phyloP scores from a whole-genome alignment of 805 yeast genomes.

The Candida montana region DNA sequence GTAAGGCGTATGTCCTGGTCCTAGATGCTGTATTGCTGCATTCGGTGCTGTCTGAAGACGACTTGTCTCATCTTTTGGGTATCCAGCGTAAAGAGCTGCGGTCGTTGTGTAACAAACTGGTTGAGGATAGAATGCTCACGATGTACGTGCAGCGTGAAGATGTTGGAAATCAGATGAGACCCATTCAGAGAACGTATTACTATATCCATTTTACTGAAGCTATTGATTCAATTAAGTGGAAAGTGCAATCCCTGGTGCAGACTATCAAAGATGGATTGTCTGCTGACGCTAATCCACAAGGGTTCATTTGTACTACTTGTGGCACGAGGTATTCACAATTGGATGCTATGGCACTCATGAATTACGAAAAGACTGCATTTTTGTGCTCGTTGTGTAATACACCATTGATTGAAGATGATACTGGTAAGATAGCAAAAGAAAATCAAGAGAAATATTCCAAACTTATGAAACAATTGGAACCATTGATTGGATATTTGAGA shows the following conservation, averaged over 20 bases:
- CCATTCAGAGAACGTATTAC: conserved; percentile 73
- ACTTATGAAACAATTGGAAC: conserved; percentile 85
- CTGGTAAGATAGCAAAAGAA: conserved; percentile 72
- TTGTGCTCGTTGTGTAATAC: conserved; percentile 81
- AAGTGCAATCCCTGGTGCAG: conserved; percentile 81
- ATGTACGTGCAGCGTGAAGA: conserved; percentile 64
- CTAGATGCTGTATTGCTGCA: conserved; percentile 85
- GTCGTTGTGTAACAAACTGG: conserved; percentile 69
- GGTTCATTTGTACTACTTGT: conserved; percentile 87
- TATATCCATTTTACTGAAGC: conserved; percentile 89
- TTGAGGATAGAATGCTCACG: conserved; percentile 77
- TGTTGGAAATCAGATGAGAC: conserved; percentile 57
- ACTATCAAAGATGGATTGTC: conserved; percentile 76
- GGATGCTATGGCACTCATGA: conserved; percentile 79
- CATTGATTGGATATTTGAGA: conserved; percentile 76
- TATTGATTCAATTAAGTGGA: conserved; percentile 94
- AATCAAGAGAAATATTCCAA: conserved; percentile 78
- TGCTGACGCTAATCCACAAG: conserved; percentile 85
- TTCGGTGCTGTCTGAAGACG: conserved; percentile 89
- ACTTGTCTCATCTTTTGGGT: conserved; percentile 72
- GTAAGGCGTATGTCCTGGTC: conserved; percentile 74
- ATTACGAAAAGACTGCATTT: conserved; percentile 76
- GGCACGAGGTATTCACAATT: conserved; percentile 73
- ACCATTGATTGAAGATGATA: conserved; percentile 78
- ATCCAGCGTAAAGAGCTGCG: conserved; percentile 84